A percentile compares a stretch with the other conserved stretches of the same genome.
These are phyloP conservation scores for Penicillium verrucosum DNA, from an alignment of 2,329 filamentous ascomycete genomes.

Conservation along the genomic window DNA sequence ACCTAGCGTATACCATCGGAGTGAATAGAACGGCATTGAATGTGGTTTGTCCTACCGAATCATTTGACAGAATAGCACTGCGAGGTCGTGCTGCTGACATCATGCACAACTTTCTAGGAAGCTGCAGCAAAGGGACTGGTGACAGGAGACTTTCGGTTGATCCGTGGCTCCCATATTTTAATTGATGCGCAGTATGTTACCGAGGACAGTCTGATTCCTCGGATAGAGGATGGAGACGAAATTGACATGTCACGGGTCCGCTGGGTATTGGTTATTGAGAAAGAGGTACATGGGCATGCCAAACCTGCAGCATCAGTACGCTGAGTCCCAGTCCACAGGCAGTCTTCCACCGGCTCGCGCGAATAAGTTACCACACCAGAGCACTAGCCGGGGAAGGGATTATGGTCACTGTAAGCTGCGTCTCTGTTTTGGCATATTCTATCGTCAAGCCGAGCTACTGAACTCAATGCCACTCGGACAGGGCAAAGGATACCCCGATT, in stretches of 20 bases:
- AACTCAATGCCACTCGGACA: slow-evolving; percentile 22
- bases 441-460: background rate
- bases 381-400: slow-evolving; percentile 48
- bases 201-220: slow-evolving; percentile 54
- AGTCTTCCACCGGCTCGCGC: slow-evolving; percentile 56
- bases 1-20: slow-evolving; percentile 58
- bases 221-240: slow-evolving; percentile 43
- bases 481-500: slow-evolving; percentile 65
- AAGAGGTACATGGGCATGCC: slow-evolving; percentile 49
- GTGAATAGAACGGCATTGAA: slow-evolving; percentile 55
- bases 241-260: slow-evolving; percentile 46
- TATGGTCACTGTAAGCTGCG: slow-evolving; percentile 52
- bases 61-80: background rate
- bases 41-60: slow-evolving; percentile 47
- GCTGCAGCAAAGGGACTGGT: slow-evolving; percentile 46
- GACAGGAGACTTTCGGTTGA: slow-evolving; percentile 34
- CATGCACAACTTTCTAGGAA: slow-evolving; percentile 29
- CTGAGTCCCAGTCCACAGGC: slow-evolving; percentile 43
- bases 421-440: background rate
- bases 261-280: slow-evolving; percentile 64
- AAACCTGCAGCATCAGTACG: background rate
- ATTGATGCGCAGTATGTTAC: slow-evolving; percentile 41
- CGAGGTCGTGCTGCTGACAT: background rate
- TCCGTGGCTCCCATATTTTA: slow-evolving; percentile 16
- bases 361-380: slow-evolving; percentile 46